Percentiles rank a stretch among this genome's conserved stretches.
phyloP scores from a whole-genome alignment of 768 basidiomycete genomes.

The Pholiota molesta region DNA sequence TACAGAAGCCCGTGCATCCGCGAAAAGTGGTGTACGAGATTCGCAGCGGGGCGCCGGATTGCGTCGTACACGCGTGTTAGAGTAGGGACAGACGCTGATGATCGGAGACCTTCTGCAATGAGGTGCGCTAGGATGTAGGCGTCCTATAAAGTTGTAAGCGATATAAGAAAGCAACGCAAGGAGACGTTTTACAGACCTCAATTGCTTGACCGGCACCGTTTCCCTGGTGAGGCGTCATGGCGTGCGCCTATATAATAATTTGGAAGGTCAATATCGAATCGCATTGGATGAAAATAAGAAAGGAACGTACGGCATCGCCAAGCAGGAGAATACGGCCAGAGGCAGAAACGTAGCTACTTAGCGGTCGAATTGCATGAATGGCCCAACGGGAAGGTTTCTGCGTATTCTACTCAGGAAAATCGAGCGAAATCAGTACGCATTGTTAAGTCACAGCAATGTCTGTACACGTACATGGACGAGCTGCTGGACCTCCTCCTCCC shows the following conservation, averaged over 20 bases:
- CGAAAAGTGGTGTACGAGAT: slow-evolving; percentile 1
- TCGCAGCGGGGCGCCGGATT: slow-evolving; percentile 5
- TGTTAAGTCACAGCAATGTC: not conserved
- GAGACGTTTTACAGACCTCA: slow-evolving; percentile 2
- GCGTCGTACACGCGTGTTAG: slow-evolving; percentile 1
- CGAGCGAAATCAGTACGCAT: not conserved
- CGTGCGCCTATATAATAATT: slow-evolving; percentile 36
- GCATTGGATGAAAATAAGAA: not conserved
- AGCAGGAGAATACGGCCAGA: slow-evolving; percentile 46
- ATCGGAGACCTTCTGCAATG: not conserved
- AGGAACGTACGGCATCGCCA: slow-evolving; percentile 46
- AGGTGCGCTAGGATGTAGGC: slow-evolving; percentile 8
- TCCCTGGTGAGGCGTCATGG: slow-evolving; percentile 50
- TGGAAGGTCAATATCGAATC: not conserved
- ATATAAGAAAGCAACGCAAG: not conserved
- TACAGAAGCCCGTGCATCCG: slow-evolving; percentile 5
- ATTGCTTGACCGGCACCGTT: slow-evolving; percentile 53
- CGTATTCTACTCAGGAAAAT: slow-evolving; percentile 41
- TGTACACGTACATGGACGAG: slow-evolving; percentile 47
- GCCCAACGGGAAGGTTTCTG: slow-evolving; percentile 59
- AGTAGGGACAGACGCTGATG: not conserved
- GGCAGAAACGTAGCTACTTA: slow-evolving; percentile 50
- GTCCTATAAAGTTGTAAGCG: not conserved
- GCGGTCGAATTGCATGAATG: slow-evolving; percentile 52
- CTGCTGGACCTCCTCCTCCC: slow-evolving; percentile 59